Base-by-base conservation (phyloP, 73 alveolate genomes). In the Uronychia setigera region DNA sequence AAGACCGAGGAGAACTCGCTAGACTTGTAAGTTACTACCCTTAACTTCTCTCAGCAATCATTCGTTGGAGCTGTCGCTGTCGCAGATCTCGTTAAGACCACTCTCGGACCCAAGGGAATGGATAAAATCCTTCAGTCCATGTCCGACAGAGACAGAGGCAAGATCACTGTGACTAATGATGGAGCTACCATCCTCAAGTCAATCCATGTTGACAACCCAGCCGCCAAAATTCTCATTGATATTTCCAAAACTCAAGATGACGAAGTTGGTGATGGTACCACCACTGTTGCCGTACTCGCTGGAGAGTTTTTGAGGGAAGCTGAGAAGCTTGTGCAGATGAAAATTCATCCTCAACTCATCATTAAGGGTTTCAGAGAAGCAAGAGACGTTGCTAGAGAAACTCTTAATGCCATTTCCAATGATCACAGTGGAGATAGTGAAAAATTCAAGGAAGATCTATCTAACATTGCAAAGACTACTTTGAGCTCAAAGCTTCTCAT, bases 71-170 rank as follows among this genome's bases (percentile, higher is more conserved):
- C 99, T 29, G 96, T 98, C 75, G 99, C 99, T 29, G 98, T 98
- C 29, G 99, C 99, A 77, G 99, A 98, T 82, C 81, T 98, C 78
- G 99, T 97, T 76, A 97, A 97, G 88, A 93, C 99, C 28, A 97
- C 99, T 35, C 92, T 97, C 80, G 99, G 99, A 28, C 99, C 99
- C 59, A 98, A 98, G 90, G 99, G 99, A 46, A 97, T 97, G 99
- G 99, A 97, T 80, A 97, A 97, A 81, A 97, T 97, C 76, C 88
- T 97, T n/a, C 93, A 95, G 76, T 94, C 96, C 92, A 89, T 92
- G 88, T 92, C 94, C 92, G 98, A 97, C 87, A 93, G 94, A 57
- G 93, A 92, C 33, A 89, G 92, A 85, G 92, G 81, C 86, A 96
- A 88, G 67, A 96, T 96, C 88, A 94, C 98, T 81, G 98, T 96